These are phyloP conservation scores for Sphaerostilbella broomeana DNA, from an alignment of 2,329 filamentous ascomycete species.

Conservation along the genomic window DNA sequence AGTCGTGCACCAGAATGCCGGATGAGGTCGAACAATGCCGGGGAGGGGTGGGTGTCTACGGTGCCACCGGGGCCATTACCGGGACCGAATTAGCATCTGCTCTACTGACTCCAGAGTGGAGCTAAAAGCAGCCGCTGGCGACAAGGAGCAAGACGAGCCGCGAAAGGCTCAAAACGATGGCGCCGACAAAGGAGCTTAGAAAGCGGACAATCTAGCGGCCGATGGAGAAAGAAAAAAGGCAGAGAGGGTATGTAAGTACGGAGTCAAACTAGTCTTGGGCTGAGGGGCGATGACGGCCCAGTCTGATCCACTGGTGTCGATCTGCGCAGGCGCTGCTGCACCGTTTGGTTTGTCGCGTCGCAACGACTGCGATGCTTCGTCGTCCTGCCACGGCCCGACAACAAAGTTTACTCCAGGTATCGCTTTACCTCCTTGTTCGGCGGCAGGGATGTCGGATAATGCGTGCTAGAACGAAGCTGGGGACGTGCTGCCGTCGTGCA, in stretches of 20 bases:
- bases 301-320: constrained; percentile 8
- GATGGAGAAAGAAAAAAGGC: constrained; percentile 19
- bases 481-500: constrained; percentile 19
- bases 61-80: constrained; percentile 31
- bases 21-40: constrained; percentile 24
- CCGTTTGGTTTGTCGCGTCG: constrained; percentile 6
- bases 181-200: constrained; percentile 6
- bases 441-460: constrained; percentile 18
- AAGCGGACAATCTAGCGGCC: constrained; percentile 4
- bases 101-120: constrained; percentile 24
- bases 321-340: constrained; percentile 10
- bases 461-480: constrained; percentile 19
- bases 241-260: constrained; percentile 21
- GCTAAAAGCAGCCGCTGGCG: constrained; percentile 17
- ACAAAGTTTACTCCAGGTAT: not conserved
- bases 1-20: constrained; percentile 22
- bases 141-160: constrained; percentile 18
- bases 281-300: constrained; percentile 4
- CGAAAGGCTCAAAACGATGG: constrained; percentile 16
- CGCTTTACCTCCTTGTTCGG: constrained; percentile 7
- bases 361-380: constrained; percentile 5
- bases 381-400: constrained; percentile 9
- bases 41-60: constrained; percentile 28
- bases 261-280: constrained; percentile 17
- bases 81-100: constrained; percentile 23